Evolutionary conservation across 805 yeast species (phyloP).

Genomic region (Cyberlindnera mrakii): DNA sequence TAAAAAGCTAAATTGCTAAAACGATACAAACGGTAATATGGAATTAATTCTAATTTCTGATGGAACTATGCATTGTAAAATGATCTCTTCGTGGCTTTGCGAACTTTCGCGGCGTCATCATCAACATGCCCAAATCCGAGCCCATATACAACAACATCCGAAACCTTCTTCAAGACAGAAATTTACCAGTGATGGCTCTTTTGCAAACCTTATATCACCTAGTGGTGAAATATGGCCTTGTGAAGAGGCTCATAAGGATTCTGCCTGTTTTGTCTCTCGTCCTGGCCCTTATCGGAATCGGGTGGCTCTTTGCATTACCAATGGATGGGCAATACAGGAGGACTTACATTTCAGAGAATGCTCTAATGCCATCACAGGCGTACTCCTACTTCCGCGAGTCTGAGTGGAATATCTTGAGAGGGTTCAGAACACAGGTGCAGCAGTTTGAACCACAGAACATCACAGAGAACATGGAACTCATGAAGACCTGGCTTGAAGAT

Average conservation of each 20-base stretch:
- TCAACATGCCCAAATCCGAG: too few species aligned
- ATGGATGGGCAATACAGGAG: slow-evolving; percentile 73
- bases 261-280: slow-evolving; percentile 40
- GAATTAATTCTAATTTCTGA: too few species aligned
- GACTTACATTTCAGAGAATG: slow-evolving; percentile 92
- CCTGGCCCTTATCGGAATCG: slow-evolving; percentile 40
- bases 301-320: slow-evolving; percentile 64
- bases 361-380: slow-evolving; percentile 95
- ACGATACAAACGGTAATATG: too few species aligned
- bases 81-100: too few species aligned
- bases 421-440: slow-evolving; percentile 53
- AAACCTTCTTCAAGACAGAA: too few species aligned
- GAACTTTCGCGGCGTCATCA: too few species aligned
- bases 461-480: slow-evolving; percentile 35
- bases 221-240: slow-evolving; percentile 37
- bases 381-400: slow-evolving; percentile 85
- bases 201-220: slow-evolving; percentile 39
- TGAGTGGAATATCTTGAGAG: slow-evolving; percentile 90
- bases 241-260: slow-evolving; percentile 37
- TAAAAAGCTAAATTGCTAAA: too few species aligned
- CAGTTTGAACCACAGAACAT: slow-evolving; percentile 22
- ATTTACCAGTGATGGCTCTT: slow-evolving; percentile 34
- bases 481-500: slow-evolving; percentile 57
- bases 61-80: too few species aligned
- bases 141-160: too few species aligned